phyloP scores from a whole-genome alignment of 164 flowering plant genomes.

The Annona cherimola region DNA sequence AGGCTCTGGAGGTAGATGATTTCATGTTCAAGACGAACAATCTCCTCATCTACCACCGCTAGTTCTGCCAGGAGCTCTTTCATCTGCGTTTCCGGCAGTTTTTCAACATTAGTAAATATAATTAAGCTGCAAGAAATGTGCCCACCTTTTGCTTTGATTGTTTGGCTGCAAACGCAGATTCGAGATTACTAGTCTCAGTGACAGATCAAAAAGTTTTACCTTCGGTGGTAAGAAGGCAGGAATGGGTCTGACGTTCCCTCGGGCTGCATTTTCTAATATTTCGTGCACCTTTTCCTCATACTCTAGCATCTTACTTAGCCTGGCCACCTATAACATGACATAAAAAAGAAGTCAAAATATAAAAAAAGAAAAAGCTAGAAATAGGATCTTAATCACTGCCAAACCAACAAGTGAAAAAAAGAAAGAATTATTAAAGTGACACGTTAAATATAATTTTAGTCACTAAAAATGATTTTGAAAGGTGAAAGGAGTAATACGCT shows the following conservation, averaged over 20 bases:
- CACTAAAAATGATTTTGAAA: too few relatives aligned
- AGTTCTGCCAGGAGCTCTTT: conserved; percentile 69
- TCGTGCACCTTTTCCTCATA: conserved; percentile 62
- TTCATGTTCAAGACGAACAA: conserved; percentile 55
- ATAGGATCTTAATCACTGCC: background rate
- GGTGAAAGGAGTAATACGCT: background rate
- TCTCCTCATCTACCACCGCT: conserved; percentile 78
- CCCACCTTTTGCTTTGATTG: background rate
- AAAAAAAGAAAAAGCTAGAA: background rate
- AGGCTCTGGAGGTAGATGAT: conserved; percentile 43
- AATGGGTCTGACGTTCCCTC: conserved; percentile 37
- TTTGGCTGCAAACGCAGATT: background rate
- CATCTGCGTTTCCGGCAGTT: conserved; percentile 37
- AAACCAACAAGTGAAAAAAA: background rate
- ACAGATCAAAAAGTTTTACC: conserved; percentile 17
- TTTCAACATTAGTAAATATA: background rate
- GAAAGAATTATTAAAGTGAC: background rate
- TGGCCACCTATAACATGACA: conserved; percentile 65
- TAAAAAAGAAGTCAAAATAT: background rate
- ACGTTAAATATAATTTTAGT: background rate
- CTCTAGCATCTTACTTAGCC: conserved; percentile 53
- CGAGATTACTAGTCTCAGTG: background rate
- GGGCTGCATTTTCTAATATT: conserved; percentile 39
- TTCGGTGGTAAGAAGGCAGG: conserved; percentile 70
- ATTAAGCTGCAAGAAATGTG: background rate